phyloP scores from a whole-genome alignment of 805 yeast genomes.

The Monosporozyma siamensis region DNA sequence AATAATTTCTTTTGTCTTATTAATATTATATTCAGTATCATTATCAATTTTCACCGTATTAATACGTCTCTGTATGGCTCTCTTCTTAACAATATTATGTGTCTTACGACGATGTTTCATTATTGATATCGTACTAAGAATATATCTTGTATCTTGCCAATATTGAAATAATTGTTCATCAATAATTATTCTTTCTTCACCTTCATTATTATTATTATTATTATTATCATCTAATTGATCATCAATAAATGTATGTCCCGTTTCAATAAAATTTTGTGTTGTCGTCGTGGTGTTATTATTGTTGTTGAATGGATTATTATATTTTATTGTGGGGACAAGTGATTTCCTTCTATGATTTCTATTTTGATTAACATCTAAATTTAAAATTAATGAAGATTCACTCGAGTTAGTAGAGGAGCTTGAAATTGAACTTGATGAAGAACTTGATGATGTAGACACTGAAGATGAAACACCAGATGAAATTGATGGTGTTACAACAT shows the following conservation, averaged over 20 bases:
- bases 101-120: constrained; percentile 24
- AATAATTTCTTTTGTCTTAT: constrained; percentile 14
- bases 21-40: constrained; percentile 11
- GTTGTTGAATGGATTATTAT: not conserved
- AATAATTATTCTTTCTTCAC: constrained; percentile 9
- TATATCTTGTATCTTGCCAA: constrained; percentile 20
- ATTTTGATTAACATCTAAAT: constrained; percentile 1
- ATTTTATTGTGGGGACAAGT: not conserved
- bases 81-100: constrained; percentile 16
- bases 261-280: not conserved
- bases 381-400: not conserved
- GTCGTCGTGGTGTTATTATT: not conserved
- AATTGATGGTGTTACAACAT: not conserved
- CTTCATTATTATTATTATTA: constrained; percentile 5
- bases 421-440: not conserved
- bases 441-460: not conserved
- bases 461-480: not conserved
- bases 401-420: not conserved
- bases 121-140: constrained; percentile 17
- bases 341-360: not conserved
- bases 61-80: constrained; percentile 14
- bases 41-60: constrained; percentile 10
- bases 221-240: constrained; percentile 6
- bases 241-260: not conserved
- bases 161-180: constrained; percentile 20